Evolutionary conservation across 768 basidiomycete genomes (phyloP).

Genomic region (Boletus coccyginus): DNA sequence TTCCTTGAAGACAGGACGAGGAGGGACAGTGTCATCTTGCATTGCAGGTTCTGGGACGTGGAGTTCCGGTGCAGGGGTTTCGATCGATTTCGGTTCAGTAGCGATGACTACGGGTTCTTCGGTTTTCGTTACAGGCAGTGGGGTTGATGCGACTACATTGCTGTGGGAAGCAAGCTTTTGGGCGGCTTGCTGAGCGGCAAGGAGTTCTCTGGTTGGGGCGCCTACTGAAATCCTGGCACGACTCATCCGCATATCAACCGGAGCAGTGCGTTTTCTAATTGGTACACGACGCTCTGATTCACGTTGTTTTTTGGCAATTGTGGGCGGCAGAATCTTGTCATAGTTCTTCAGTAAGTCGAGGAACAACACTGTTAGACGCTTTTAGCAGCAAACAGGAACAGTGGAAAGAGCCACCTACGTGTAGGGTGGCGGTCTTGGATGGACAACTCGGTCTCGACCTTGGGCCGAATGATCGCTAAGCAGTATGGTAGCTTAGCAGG

Average conservation of each 20-base stretch:
- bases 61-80: constrained; percentile 1
- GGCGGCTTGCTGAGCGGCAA: constrained; percentile 66
- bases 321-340: constrained; percentile 69
- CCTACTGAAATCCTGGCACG: constrained; percentile 72
- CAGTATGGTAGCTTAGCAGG: constrained; percentile 1
- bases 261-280: constrained; percentile 80
- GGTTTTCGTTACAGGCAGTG: constrained; percentile 13
- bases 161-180: constrained; percentile 46
- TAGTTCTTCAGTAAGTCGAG: constrained; percentile 83
- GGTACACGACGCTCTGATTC: constrained; percentile 86
- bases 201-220: constrained; percentile 64
- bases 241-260: constrained; percentile 85
- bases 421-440: constrained; percentile 90
- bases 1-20: constrained; percentile 56
- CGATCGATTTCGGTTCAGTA: constrained; percentile 16
- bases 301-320: constrained; percentile 80
- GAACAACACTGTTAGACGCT: constrained; percentile 58
- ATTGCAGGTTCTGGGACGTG: neutral
- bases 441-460: constrained; percentile 75
- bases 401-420: constrained; percentile 40
- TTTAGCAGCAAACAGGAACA: neutral
- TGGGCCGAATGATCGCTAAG: constrained; percentile 78
- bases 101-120: constrained; percentile 18
- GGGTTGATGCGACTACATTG: constrained; percentile 6
- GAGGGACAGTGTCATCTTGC: constrained; percentile 15